phyloP scores from a whole-genome alignment of 78 protist genomes.

The Dictyostelium discoideum region dicty_2.7 NC_007090.3:2800001-2800500 shows the following conservation, averaged over 20 bases:
- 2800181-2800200: not conserved
- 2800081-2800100: not conserved
- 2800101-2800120: not conserved
- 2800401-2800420: slow-evolving; percentile 94
- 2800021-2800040: slow-evolving; percentile 10
- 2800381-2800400: slow-evolving; percentile 71
- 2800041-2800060: not conserved
- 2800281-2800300: slow-evolving; percentile 93
- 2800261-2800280: slow-evolving; percentile 97
- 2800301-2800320: slow-evolving; percentile 95
- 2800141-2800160: not conserved
- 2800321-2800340: slow-evolving; percentile 80
- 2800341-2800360: slow-evolving; percentile 16
- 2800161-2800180: not conserved
- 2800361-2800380: slow-evolving; percentile 28
- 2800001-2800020: not conserved
- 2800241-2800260: slow-evolving; percentile 99
- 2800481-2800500: slow-evolving; percentile 97
- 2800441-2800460: slow-evolving; percentile 90
- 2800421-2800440: slow-evolving; percentile 95
- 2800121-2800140: not conserved
- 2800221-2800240: slow-evolving; percentile 98
- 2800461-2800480: slow-evolving; percentile 92
- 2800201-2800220: slow-evolving; percentile 88
- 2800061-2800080: not conserved